Evolutionary conservation across 2,329 filamentous ascomycete species (phyloP), one percentile per base, ranked within the genome.

Genomic region (Cytospora piceicola): DNA sequence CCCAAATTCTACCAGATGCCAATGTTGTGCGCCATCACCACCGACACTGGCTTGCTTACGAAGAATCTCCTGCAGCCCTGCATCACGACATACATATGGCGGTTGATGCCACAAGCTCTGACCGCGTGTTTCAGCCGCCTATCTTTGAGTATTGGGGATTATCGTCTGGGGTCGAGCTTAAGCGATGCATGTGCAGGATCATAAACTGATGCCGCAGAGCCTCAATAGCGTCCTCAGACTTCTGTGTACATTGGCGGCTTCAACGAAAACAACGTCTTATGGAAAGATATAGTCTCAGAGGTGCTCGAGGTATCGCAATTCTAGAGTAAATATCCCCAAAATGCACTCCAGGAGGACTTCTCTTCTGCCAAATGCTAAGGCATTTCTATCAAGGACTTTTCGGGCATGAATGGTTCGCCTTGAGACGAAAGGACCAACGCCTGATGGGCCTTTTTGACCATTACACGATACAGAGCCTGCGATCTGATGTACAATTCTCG

Each of bases 61-160:
- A 22, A 46, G 9, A 24, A 53, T 27, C 20, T 32, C 8, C 53
- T 58, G 54, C 53, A 54, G 42, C 58, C 27, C n/a, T 63, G 54
- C 20, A 54, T 63, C 53, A 58, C 53, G 53, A 39, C 58, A 57
- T 34, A 24, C 27, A 42, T 30, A 46, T 46, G 15, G 46, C 15
- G 22, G 17, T n/a, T 62, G 64, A 63, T 30, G 32, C 22, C 49
- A 56, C 34, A 39, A 12, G 22, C 30, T 58, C 22, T 57, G 22
- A 3, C 24, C 29, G 24, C 17, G 39, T 24, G 3, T 29, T 15
- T 39, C 34, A 34, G 22, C 36, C 11, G 17, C 29, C 6, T 20
- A 30, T 20, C 32, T 29, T 24, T 29, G 42, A 24, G 22, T n/a
- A n/a, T 42, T 30, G n/a, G 24, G 24, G 22, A 14, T 52, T 49